These are phyloP conservation scores for Dissophora ornata DNA, from an alignment of 192 early-diverging fungal species.

Conservation along the genomic window DNA sequence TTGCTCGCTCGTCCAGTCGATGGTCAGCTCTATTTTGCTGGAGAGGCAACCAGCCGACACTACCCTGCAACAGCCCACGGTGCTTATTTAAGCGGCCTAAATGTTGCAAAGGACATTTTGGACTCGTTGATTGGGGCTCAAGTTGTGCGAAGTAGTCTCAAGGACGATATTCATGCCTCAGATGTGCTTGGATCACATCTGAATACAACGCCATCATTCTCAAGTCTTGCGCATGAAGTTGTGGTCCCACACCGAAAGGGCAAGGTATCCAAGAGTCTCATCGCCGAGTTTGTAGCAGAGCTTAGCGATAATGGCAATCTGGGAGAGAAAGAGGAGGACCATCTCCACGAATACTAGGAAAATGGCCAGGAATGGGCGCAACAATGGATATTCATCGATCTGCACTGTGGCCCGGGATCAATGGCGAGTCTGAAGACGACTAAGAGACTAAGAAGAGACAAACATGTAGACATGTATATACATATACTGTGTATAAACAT, in stretches of 20 bases:
- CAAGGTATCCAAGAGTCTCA: conserved; percentile 16
- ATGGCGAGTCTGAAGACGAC: too few species aligned
- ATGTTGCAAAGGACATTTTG: conserved; percentile 41
- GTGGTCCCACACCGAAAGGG: conserved; percentile 26
- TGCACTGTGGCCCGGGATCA: too few species aligned
- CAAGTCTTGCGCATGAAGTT: conserved; percentile 35
- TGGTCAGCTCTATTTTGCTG: conserved; percentile 47
- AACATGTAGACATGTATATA: too few species aligned
- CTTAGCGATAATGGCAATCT: conserved; percentile 19
- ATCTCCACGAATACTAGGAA: too few species aligned
- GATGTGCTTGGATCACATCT: background rate
- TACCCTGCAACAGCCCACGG: conserved; percentile 51
- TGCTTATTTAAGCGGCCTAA: conserved; percentile 40
- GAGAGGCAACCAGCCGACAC: conserved; percentile 43
- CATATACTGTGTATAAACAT: too few species aligned
- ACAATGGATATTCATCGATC: too few species aligned
- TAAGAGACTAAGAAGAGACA: too few species aligned
- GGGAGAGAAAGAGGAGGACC: too few species aligned
- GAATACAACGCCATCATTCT: background rate
- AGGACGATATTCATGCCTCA: background rate
- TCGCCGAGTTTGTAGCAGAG: conserved; percentile 36
- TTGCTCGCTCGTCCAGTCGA: conserved; percentile 27
- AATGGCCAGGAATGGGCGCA: too few species aligned
- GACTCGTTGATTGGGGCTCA: conserved; percentile 43
- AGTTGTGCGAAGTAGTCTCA: background rate